Evolutionary conservation across 768 basidiomycete species (phyloP), one percentile per base, ranked within the genome.

Genomic region (Cantharellus anzutake): DNA sequence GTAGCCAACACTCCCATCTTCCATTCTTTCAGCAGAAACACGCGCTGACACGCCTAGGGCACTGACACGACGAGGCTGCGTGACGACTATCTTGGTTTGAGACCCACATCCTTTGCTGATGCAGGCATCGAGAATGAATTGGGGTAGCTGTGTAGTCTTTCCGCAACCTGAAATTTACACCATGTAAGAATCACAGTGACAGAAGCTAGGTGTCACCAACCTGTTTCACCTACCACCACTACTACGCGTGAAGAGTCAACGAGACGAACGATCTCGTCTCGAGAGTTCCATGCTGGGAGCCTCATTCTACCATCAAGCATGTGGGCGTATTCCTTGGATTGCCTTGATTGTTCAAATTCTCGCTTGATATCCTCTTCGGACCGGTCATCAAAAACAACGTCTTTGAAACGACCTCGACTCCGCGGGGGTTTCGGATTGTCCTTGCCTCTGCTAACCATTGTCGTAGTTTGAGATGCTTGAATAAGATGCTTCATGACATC

Each of bases 91-190:
- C 2, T 78, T 83, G 5, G 81, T 81, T 35, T 73, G 71, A 2
- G 82, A 78, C 5, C 89, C 90, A 16, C 70, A 71, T 14, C 73
- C 73, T 0, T 76, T 73, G 4, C 72, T 63, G 55, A 94, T 92
- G 51, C 87, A 76, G 48, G 84, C 80, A 64, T 96, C 91, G 53
- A 96, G 73, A 58, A 97, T 82, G 65, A 89, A 93, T 64, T 93
- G 88, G 11, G 93, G 92, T 4, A 93, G 66, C 66, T 92, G 89
- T 0, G 89, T 92, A 2, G 89, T 92, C 70, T 97, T 97, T 37
- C 92, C 92, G 57, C 84, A 89, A 56, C 92, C 86, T 78, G 66
- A 61, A 60, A 41, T 37, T 38, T 52, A 40, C 20, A 34, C 29
- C 2, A 41, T 41, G 11, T 42, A 39, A 7, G 38, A 37, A 55